Base-by-base conservation (phyloP, 768 basidiomycete genomes). In the Tulasnella sp. region DNA sequence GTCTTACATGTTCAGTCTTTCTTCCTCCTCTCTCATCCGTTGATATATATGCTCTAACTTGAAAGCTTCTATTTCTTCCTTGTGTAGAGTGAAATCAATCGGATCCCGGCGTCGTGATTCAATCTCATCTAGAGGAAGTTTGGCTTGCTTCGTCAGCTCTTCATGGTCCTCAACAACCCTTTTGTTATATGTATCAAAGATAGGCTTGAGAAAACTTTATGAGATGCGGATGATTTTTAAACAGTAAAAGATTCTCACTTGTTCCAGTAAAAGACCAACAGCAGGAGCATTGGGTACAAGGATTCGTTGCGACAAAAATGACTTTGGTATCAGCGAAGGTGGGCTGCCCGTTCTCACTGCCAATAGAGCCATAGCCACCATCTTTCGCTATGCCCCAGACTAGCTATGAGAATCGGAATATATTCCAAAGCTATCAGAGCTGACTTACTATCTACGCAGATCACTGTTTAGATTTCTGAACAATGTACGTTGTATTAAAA, bases 211-310 rank as follows among this genome's bases (percentile, higher is more conserved):
- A 49, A 9, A 13, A 0, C 4, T 59, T 42, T 7, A 58, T 53
- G 1, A 51, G 44, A 48, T 59, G 53, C 32, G 56, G 48, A 44
- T 62, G 54, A 46, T 53, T 56, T 37, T 56, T 16, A 45, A 31
- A 69, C 58, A 10, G 62, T 60, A 19, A 56, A 41, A 6, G 8
- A 6, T 15, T 22, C 35, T 15, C 16, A 49, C 48, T 39, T 66
- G 64, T 66, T 98, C 90, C 22, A 99, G 77, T 20, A 99, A 70
- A 4, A 99, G 74, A 10, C 95, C 95, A 15, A 99, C 73, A 2
- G 91, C 83, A 10, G 95, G 95, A 70, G 96, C 93, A 68, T 93
- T 96, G 15, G 95, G 95, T 19, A 96, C 75, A 61, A 86, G 77
- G 31, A 92, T 84, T 34, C 69, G 68, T 13, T 77, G 74, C 3